phyloP scores from a whole-genome alignment of 352 stramenopile genomes.

The Phytophthora chlamydospora region DNA sequence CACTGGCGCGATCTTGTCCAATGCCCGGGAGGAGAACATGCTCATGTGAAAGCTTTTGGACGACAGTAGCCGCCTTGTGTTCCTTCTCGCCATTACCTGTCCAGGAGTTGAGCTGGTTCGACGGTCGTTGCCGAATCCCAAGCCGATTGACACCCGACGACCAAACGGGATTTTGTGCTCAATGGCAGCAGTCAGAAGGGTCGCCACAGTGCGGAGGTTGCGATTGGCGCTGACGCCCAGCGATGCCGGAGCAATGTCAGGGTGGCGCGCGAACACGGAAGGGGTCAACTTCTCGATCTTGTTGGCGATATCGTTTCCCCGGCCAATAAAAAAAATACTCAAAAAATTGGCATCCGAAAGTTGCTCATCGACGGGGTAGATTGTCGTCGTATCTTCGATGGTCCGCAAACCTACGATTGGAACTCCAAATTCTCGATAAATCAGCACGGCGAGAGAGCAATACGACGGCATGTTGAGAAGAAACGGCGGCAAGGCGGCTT shows the following conservation, averaged over 20 bases:
- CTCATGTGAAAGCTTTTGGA: slow-evolving; percentile 25
- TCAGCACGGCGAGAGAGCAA: slow-evolving; percentile 48
- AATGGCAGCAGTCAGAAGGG: slow-evolving; percentile 34
- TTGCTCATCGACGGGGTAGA: slow-evolving; percentile 61
- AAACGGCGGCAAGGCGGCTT: slow-evolving; percentile 59
- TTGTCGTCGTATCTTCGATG: slow-evolving; percentile 49
- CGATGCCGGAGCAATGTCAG: slow-evolving; percentile 51
- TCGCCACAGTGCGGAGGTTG: slow-evolving; percentile 47
- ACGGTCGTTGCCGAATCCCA: slow-evolving; percentile 30
- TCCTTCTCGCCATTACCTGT: slow-evolving; percentile 8
- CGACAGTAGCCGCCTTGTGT: slow-evolving; percentile 2
- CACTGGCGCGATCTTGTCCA: slow-evolving; percentile 38
- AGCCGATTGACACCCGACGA: slow-evolving; percentile 28
- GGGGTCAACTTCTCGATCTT: slow-evolving; percentile 68
- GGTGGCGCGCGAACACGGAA: slow-evolving; percentile 50
- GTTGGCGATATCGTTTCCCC: slow-evolving; percentile 44
- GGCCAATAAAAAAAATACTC: slow-evolving; percentile 70
- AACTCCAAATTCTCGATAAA: slow-evolving; percentile 72
- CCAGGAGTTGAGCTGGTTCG: slow-evolving; percentile 12
- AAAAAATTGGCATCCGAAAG: slow-evolving; percentile 54
- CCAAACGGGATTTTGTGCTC: slow-evolving; percentile 40
- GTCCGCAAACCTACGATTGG: slow-evolving; percentile 65
- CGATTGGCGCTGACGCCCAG: slow-evolving; percentile 36
- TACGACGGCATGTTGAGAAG: slow-evolving; percentile 60
- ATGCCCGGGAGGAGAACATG: slow-evolving; percentile 22